phyloP scores from a whole-genome alignment of 371 early-diverging fungal species.

The Mortierella sp. region DNA sequence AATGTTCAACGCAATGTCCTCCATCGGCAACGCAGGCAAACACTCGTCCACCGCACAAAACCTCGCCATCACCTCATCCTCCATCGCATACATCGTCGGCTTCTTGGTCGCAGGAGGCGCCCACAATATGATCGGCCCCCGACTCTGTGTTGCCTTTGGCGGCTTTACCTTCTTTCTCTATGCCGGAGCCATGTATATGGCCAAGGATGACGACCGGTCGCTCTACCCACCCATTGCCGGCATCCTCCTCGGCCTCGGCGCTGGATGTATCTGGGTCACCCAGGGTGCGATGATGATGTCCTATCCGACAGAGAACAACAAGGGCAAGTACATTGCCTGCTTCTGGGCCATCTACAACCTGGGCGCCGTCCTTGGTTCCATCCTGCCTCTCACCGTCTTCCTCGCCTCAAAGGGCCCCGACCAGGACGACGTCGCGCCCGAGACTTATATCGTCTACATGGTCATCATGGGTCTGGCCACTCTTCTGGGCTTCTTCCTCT shows the following conservation, averaged over 20 bases:
- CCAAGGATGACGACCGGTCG: constrained; percentile 60
- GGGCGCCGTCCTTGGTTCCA: constrained; percentile 74
- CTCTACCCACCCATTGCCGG: constrained; percentile 74
- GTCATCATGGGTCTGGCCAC: constrained; percentile 75
- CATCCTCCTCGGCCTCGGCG: constrained; percentile 75
- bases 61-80: constrained; percentile 55
- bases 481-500: constrained; percentile 64
- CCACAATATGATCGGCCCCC: constrained; percentile 71
- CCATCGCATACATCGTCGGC: constrained; percentile 55
- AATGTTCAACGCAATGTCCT: constrained; percentile 58
- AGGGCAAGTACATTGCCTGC: constrained; percentile 82
- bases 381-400: constrained; percentile 78
- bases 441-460: constrained; percentile 77
- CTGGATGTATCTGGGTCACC: constrained; percentile 77
- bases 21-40: constrained; percentile 55
- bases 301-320: constrained; percentile 83
- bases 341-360: constrained; percentile 89
- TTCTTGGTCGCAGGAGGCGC: constrained; percentile 70
- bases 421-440: constrained; percentile 45
- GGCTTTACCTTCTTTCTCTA: constrained; percentile 70
- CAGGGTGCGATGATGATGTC: constrained; percentile 90
- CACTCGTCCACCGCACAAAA: constrained; percentile 51
- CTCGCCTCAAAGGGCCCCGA: constrained; percentile 41
- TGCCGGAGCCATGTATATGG: constrained; percentile 68
- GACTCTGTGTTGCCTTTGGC: constrained; percentile 64